A percentile compares a stretch with the other conserved stretches of the same genome.
These are phyloP conservation scores for Cutaneotrichosporon sp. DNA, from an alignment of 1,284 basidiomycete genomes.

Conservation along the genomic window DNA sequence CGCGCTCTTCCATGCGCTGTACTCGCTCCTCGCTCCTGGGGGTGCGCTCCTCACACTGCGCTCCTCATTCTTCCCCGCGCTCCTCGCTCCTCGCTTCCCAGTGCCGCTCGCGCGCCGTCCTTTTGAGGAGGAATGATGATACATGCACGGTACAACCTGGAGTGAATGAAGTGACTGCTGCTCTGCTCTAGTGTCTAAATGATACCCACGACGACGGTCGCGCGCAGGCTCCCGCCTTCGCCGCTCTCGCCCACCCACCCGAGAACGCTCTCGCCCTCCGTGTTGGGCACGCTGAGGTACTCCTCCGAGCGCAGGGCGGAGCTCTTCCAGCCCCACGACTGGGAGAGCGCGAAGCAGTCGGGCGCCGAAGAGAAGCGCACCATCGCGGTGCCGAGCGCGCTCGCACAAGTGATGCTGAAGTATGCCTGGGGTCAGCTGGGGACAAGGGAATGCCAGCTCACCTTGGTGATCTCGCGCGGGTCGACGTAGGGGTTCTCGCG, in stretches of 20 bases:
- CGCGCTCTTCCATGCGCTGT: no score
- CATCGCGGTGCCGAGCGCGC: constrained; percentile 74
- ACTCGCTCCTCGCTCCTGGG: no score
- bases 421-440: constrained; percentile 56
- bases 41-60: no score
- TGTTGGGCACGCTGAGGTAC: constrained; percentile 41
- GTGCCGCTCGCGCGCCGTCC: no score
- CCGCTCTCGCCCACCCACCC: constrained; percentile 48
- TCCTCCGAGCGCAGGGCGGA: constrained; percentile 51
- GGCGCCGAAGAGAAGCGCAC: constrained; percentile 82
- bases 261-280: constrained; percentile 61
- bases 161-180: not conserved
- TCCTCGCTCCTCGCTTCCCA: no score
- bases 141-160: constrained; percentile 5
- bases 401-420: constrained; percentile 81
- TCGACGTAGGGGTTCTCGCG: constrained; percentile 48
- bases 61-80: no score
- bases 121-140: not conserved
- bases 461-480: constrained; percentile 50
- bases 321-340: constrained; percentile 59
- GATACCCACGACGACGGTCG: constrained; percentile 71
- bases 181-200: constrained; percentile 55
- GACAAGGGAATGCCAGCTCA: constrained; percentile 16
- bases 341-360: constrained; percentile 72
- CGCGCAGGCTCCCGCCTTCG: constrained; percentile 66